Conservation (phyloP, 2,329 filamentous ascomycete genomes). For the Colletotrichum shisoi region DNA sequence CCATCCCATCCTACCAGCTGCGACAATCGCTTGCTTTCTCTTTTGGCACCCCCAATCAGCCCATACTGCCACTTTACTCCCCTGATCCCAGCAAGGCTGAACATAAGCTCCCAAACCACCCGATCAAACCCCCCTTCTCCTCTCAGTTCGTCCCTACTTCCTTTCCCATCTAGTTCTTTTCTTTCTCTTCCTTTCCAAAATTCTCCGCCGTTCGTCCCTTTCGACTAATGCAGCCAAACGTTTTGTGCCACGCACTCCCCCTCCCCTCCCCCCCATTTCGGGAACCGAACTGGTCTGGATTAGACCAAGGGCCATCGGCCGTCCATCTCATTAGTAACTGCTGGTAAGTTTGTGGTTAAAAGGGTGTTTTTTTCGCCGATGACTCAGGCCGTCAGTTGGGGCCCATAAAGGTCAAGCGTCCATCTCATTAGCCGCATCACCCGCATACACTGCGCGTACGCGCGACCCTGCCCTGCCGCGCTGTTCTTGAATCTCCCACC, state of each 20-base stretch:
- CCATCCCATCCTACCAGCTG: conserved; percentile 11
- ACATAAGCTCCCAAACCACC: conserved; percentile 7
- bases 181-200: not conserved
- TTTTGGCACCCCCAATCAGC: conserved; percentile 1
- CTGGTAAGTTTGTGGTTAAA: no score
- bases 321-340: conserved; percentile 21
- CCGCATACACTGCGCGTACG: conserved; percentile 16
- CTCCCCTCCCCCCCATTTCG: not conserved
- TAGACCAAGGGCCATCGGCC: conserved; percentile 5
- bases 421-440: conserved; percentile 31
- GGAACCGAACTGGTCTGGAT: not conserved
- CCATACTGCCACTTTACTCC: not conserved
- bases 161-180: not conserved
- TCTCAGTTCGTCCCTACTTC: conserved; percentile 14
- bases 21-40: not conserved
- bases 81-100: conserved; percentile 25
- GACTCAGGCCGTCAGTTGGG: no score
- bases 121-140: not conserved
- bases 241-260: conserved; percentile 1
- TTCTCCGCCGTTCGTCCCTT: not conserved
- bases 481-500: not conserved
- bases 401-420: no score
- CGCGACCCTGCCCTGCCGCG: not conserved
- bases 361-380: no score
- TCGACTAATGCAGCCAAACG: not conserved